Evolutionary conservation across 2,329 filamentous ascomycete genomes (phyloP).

Genomic region (Sporothrix inflata): DNA sequence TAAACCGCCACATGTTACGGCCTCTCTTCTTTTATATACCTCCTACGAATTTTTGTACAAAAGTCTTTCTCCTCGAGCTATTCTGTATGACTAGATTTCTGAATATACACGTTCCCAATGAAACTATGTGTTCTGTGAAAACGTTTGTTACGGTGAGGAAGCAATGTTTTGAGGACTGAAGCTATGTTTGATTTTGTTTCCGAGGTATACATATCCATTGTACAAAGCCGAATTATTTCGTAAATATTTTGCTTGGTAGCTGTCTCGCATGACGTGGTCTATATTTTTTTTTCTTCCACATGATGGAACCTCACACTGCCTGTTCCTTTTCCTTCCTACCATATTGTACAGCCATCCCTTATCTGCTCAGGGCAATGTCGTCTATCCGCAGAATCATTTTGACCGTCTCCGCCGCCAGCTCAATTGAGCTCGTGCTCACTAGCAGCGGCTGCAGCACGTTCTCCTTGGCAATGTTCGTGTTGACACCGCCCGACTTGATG

Average conservation of each 20-base stretch:
- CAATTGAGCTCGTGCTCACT: conserved; percentile 96
- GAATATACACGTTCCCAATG: background rate
- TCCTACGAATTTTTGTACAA: conserved; percentile 17
- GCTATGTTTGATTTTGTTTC: no score
- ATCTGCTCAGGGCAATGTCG: conserved; percentile 67
- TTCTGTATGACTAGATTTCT: conserved; percentile 22
- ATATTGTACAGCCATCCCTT: conserved; percentile 35
- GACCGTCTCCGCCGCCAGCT: conserved; percentile 95
- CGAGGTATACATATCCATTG: background rate
- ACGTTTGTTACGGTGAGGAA: background rate
- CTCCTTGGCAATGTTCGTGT: conserved; percentile 94
- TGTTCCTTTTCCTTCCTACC: conserved; percentile 30
- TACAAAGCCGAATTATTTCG: conserved; percentile 16
- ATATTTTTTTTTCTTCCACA: conserved; percentile 11
- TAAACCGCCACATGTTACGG: background rate
- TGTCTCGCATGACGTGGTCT: conserved; percentile 18
- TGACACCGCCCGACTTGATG: conserved; percentile 96
- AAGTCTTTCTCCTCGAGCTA: conserved; percentile 9
- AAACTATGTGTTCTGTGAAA: no score
- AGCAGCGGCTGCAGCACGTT: conserved; percentile 95
- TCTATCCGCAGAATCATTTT: conserved; percentile 84
- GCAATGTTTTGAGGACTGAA: no score
- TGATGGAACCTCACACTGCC: background rate
- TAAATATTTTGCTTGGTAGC: conserved; percentile 17
- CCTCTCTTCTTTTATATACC: conserved; percentile 14